These are phyloP conservation scores for Dryas alaskensis DNA, from an alignment of 306 rosid genomes.

Conservation along the genomic window DNA sequence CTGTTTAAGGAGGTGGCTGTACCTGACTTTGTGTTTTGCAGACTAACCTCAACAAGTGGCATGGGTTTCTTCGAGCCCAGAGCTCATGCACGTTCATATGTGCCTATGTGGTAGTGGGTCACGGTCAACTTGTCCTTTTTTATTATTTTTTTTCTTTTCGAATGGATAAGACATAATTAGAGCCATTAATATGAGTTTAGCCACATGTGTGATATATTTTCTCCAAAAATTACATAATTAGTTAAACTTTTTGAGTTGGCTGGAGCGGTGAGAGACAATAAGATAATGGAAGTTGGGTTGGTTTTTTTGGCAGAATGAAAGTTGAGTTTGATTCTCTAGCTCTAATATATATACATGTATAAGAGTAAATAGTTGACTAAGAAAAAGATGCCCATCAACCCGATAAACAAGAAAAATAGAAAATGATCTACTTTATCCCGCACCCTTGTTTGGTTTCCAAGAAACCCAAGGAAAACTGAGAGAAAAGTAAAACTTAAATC, in stretches of 20 bases:
- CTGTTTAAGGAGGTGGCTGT: constrained; percentile 55
- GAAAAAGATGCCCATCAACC: background rate
- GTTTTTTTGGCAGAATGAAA: too few relatives aligned
- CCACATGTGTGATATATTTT: background rate
- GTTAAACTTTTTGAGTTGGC: too few relatives aligned
- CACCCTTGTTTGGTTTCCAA: constrained; percentile 1
- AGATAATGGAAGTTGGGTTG: too few relatives aligned
- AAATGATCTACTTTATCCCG: background rate
- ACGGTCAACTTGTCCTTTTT: constrained; percentile 29
- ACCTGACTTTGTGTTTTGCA: constrained; percentile 8
- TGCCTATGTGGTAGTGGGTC: constrained; percentile 34
- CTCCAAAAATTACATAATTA: background rate
- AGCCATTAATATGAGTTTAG: background rate
- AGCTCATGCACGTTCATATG: constrained; percentile 51
- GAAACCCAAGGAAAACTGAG: background rate
- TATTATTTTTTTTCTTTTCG: background rate
- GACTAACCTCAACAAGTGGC: constrained; percentile 33
- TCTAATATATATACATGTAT: too few relatives aligned
- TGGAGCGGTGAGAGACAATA: too few relatives aligned
- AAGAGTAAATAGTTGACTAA: background rate
- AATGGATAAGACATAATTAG: constrained; percentile 5
- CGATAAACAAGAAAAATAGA: background rate
- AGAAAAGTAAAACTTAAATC: background rate
- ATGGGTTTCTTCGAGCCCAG: constrained; percentile 58
- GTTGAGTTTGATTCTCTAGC: too few relatives aligned